Conservation (phyloP, 345 rosid genomes). For the Hypericum androsaemum region DNA sequence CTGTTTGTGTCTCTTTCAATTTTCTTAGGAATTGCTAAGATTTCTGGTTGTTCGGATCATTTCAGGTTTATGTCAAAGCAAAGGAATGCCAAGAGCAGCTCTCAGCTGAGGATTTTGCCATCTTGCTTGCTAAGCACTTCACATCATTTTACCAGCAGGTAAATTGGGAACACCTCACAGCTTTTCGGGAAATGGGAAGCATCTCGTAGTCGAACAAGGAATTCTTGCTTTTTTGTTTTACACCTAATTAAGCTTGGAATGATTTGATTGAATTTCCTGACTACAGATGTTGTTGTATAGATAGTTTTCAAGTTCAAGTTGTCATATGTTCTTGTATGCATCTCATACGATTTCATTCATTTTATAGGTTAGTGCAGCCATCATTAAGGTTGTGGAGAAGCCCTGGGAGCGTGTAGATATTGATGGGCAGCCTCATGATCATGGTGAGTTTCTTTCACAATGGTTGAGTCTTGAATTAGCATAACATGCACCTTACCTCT, state of each 20-base stretch:
- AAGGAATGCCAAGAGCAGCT: slow-evolving; percentile 61
- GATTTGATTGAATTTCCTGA: too few relatives aligned
- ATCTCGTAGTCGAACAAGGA: too few relatives aligned
- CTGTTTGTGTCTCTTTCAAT: too few relatives aligned
- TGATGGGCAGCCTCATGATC: slow-evolving; percentile 62
- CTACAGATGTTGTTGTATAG: too few relatives aligned
- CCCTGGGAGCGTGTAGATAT: slow-evolving; percentile 81
- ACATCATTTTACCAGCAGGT: slow-evolving; percentile 71
- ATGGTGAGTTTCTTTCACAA: slow-evolving; percentile 29
- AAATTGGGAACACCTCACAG: not conserved
- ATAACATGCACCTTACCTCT: too few relatives aligned
- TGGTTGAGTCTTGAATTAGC: too few relatives aligned
- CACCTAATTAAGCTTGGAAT: too few relatives aligned
- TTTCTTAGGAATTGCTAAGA: too few relatives aligned
- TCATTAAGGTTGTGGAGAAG: slow-evolving; percentile 70
- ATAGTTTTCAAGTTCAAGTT: too few relatives aligned
- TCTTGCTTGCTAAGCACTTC: slow-evolving; percentile 72
- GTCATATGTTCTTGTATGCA: not conserved
- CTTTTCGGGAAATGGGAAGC: too few relatives aligned
- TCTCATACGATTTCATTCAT: not conserved
- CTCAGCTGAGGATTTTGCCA: slow-evolving; percentile 75
- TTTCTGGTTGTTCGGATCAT: not conserved
- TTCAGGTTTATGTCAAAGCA: slow-evolving; percentile 81
- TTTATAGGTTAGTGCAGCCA: slow-evolving; percentile 59
- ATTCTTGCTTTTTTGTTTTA: too few relatives aligned